Conservation (phyloP, 805 yeast genomes). For the Brettanomyces anomalus region DNA sequence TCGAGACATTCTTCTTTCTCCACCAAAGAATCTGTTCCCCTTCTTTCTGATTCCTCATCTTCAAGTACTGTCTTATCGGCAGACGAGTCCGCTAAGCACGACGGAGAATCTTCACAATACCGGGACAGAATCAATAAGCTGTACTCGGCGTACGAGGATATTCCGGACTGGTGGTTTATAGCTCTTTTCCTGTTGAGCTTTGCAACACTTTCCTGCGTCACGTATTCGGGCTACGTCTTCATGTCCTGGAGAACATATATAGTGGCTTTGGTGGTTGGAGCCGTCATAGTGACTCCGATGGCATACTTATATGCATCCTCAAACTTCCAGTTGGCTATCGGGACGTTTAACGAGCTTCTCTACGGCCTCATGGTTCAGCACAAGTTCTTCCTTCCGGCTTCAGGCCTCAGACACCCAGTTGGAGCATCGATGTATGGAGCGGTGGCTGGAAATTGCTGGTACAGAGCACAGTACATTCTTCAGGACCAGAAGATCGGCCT, state of each 20-base stretch:
- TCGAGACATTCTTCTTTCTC: background rate
- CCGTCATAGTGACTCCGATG: constrained; percentile 38
- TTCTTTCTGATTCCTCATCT: background rate
- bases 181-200: constrained; percentile 29
- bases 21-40: background rate
- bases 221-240: constrained; percentile 23
- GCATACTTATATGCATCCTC: constrained; percentile 42
- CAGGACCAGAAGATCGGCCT: constrained; percentile 41
- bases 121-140: constrained; percentile 36
- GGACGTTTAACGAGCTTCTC: constrained; percentile 40
- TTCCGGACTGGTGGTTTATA: constrained; percentile 37
- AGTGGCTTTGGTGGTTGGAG: constrained; percentile 35
- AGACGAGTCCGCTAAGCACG: constrained; percentile 1
- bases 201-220: constrained; percentile 24
- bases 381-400: constrained; percentile 9
- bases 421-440: constrained; percentile 42
- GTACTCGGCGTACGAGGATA: constrained; percentile 30
- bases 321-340: constrained; percentile 44
- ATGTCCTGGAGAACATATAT: constrained; percentile 32
- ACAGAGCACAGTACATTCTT: constrained; percentile 34
- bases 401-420: constrained; percentile 31
- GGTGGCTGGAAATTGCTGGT: constrained; percentile 47
- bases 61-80: background rate
- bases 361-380: constrained; percentile 38
- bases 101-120: constrained; percentile 12